Conservation (phyloP, 148 eudicot genomes). For the Silene uniflora region DNA sequence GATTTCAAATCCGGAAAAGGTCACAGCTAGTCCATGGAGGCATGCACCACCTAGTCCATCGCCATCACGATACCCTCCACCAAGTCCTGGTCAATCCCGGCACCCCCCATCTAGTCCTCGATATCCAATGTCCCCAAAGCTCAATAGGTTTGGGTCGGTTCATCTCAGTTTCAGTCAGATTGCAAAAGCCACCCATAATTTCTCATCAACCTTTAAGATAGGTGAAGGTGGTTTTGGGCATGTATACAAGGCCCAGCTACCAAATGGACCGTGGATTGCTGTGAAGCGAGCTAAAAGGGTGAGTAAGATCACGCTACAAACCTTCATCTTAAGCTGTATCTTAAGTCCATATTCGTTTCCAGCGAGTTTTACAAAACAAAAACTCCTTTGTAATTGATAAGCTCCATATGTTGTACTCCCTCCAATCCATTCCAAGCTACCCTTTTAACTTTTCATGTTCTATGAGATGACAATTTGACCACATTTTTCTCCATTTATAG, state of each 20-base stretch:
- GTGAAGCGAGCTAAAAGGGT: slow-evolving; percentile 96
- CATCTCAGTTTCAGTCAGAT: slow-evolving; percentile 65
- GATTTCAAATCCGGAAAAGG: slow-evolving; percentile 45
- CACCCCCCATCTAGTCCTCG: slow-evolving; percentile 84
- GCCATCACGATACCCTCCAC: slow-evolving; percentile 54
- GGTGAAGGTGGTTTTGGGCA: slow-evolving; percentile 98
- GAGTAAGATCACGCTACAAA: slow-evolving; percentile 8
- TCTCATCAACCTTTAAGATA: slow-evolving; percentile 54
- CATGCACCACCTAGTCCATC: slow-evolving; percentile 71
- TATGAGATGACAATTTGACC: too few species aligned
- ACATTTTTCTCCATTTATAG: too few species aligned
- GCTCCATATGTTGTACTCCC: too few species aligned
- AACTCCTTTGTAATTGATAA: too few species aligned
- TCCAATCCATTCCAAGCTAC: too few species aligned
- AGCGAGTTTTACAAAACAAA: neutral
- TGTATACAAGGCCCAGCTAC: slow-evolving; percentile 80
- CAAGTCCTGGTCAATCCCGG: slow-evolving; percentile 68
- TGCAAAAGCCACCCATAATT: slow-evolving; percentile 67
- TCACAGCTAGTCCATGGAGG: slow-evolving; percentile 62
- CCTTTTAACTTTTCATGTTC: too few species aligned
- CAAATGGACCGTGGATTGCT: slow-evolving; percentile 79
- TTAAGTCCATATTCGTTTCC: neutral
- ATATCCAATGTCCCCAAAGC: slow-evolving; percentile 60
- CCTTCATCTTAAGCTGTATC: neutral
- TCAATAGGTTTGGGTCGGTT: slow-evolving; percentile 58